Conservation (phyloP, 163 green algal species). For the Scenedesmus sp. region DNA sequence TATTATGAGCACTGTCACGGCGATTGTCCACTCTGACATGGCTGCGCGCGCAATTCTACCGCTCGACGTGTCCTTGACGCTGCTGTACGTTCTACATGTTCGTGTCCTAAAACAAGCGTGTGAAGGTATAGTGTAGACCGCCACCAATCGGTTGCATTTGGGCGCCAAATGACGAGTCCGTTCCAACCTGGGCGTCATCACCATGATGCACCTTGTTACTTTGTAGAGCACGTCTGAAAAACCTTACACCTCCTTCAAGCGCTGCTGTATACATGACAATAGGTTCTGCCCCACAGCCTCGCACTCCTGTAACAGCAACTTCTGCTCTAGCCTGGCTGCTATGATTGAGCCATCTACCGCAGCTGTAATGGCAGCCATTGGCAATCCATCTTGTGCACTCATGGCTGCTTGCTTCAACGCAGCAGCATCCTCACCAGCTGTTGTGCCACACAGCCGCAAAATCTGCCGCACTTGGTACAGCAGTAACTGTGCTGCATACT, state of each 20-base stretch:
- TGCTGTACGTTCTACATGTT: not conserved
- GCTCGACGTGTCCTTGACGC: not conserved
- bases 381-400: not conserved
- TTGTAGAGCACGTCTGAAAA: not conserved
- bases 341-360: not conserved
- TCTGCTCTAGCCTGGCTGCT: slow-evolving; percentile 29
- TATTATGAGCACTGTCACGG: slow-evolving; percentile 24
- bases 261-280: not conserved
- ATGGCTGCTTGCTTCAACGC: not conserved
- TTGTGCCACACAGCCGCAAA: slow-evolving; percentile 15
- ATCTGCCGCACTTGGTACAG: slow-evolving; percentile 35
- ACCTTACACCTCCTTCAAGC: not conserved
- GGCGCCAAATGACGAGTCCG: not conserved
- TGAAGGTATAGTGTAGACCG: no score
- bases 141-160: no score
- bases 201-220: not conserved
- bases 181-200: not conserved
- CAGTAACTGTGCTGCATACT: slow-evolving; percentile 23
- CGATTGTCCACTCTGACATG: slow-evolving; percentile 1
- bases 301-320: slow-evolving; percentile 33
- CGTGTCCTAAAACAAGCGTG: not conserved
- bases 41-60: not conserved
- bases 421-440: not conserved
- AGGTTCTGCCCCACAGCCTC: not conserved
- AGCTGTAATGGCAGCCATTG: not conserved